phyloP scores from a whole-genome alignment of 2,329 filamentous ascomycete species.

The Leptographium wingfieldii region DNA sequence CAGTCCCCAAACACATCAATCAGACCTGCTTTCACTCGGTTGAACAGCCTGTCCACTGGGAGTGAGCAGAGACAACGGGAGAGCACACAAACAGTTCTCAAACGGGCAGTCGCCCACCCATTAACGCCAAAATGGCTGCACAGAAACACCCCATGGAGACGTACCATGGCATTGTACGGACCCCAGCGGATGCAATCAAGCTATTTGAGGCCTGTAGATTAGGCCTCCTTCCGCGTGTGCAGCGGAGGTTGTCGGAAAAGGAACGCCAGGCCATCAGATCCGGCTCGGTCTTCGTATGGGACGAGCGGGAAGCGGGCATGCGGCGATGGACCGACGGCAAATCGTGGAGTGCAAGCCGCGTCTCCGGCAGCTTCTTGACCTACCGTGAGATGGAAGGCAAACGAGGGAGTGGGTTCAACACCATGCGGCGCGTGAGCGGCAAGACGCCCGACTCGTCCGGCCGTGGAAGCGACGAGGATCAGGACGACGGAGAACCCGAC shows the following conservation, averaged over 20 bases:
- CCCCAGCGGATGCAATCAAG: constrained; percentile 93
- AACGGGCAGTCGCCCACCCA: not conserved
- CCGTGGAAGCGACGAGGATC: constrained; percentile 72
- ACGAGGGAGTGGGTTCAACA: constrained; percentile 63
- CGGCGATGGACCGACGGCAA: constrained; percentile 97
- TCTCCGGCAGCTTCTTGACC: constrained; percentile 93
- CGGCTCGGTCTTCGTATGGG: constrained; percentile 98
- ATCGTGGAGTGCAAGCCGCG: constrained; percentile 95
- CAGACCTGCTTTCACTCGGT: not conserved
- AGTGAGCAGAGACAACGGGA: not conserved
- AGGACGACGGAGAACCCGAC: constrained; percentile 73
- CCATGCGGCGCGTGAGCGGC: constrained; percentile 42
- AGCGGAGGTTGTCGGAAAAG: constrained; percentile 88
- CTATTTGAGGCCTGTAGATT: constrained; percentile 95
- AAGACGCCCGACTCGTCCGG: constrained; percentile 71
- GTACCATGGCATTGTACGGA: constrained; percentile 87
- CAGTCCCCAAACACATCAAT: too few relatives aligned
- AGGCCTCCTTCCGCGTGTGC: constrained; percentile 79
- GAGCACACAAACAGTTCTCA: not conserved
- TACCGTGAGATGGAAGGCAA: constrained; percentile 99
- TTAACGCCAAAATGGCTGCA: constrained; percentile 16
- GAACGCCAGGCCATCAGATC: constrained; percentile 93
- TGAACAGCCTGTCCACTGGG: not conserved
- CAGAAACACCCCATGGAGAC: constrained; percentile 62
- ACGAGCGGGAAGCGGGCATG: constrained; percentile 97